Evolutionary conservation across 345 rosid genomes (phyloP).

Genomic region (Hypericum androsaemum): DNA sequence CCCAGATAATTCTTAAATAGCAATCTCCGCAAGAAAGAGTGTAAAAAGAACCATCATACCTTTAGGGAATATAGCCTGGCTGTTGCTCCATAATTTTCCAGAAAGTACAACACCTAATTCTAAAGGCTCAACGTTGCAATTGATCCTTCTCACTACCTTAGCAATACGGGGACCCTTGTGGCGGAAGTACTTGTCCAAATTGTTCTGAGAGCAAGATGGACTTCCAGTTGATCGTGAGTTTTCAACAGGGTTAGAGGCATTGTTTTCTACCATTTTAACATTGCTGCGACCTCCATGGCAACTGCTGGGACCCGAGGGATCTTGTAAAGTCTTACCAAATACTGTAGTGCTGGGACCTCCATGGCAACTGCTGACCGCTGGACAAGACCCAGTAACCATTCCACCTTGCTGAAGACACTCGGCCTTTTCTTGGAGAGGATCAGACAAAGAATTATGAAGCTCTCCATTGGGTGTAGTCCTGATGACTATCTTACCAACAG

Average conservation of each 20-base stretch:
- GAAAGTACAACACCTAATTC: slow-evolving; percentile 67
- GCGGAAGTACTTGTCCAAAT: slow-evolving; percentile 58
- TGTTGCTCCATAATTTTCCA: slow-evolving; percentile 79
- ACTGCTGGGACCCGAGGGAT: slow-evolving; percentile 20
- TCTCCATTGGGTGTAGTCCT: slow-evolving; percentile 25
- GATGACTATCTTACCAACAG: slow-evolving; percentile 19
- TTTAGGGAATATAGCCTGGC: slow-evolving; percentile 81
- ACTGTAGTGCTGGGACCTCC: slow-evolving; percentile 23
- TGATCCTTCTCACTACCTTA: slow-evolving; percentile 93
- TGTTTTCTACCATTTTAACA: slow-evolving; percentile 33
- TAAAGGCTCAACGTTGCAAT: slow-evolving; percentile 79
- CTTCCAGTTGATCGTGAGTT: slow-evolving; percentile 31
- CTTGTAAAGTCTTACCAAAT: slow-evolving; percentile 21
- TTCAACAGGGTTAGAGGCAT: slow-evolving; percentile 29
- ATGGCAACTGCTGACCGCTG: slow-evolving; percentile 17
- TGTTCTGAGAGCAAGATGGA: slow-evolving; percentile 55
- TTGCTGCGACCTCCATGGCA: slow-evolving; percentile 23
- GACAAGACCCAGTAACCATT: slow-evolving; percentile 20
- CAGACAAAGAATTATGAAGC: slow-evolving; percentile 22
- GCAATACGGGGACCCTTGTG: slow-evolving; percentile 99
- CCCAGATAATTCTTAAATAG: no score
- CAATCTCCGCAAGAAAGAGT: background rate
- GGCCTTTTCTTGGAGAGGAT: slow-evolving; percentile 19
- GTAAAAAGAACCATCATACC: slow-evolving; percentile 32
- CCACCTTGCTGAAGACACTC: slow-evolving; percentile 26